Base-by-base conservation (phyloP, 192 early-diverging fungal species). In the Backusella psychrophila region DNA sequence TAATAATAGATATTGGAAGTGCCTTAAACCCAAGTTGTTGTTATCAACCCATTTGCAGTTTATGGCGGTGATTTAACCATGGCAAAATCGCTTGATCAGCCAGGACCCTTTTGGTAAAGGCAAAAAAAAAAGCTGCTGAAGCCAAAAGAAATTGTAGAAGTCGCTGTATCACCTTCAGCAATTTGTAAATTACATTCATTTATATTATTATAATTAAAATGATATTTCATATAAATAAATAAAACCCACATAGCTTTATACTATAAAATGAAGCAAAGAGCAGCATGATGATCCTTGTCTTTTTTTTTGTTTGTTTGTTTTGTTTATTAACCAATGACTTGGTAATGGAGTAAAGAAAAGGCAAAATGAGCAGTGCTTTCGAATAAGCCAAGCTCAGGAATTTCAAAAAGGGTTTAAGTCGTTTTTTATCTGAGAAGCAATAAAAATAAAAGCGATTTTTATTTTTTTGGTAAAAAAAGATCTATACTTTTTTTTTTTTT, bases 371-470 rank as follows among this genome's bases (percentile, higher is more conserved):
- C 21, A 56, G 8, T 56, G 21, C 6, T 39, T 39, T 56, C n/a
- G 2, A 23, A 26, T 14, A 49, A 29, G 56, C 26, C 9, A 8
- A 63, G 9, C 4, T 63, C 1, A 63, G 23, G 23, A 14, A 29
- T 14, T 39, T 63, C 56, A 26, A 63, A 63, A 26, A 26, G 4
- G 56, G 56, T 56, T 63, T 14, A 63, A 63, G 12, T 63, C 56
- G 23, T 5, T 63, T 63, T 63, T 63, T 63, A 63, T 63, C 56
- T 63, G 56, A 63, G 56, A 63, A 63, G 56, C 56, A 63, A 63
- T 63, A 63, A 56, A 21, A 53, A 21, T 39, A 39, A 39, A 39
- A 14, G 15, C 56, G 21, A 63, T 63, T 56, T 56, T 56, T 56
- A 56, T 63, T 63, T 63, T 49, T 63, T 4, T 63, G 29, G 56